These are phyloP conservation scores for Rhizoclosmatium globosum DNA, from an alignment of 192 early-diverging fungal genomes.

Conservation along the genomic window DNA sequence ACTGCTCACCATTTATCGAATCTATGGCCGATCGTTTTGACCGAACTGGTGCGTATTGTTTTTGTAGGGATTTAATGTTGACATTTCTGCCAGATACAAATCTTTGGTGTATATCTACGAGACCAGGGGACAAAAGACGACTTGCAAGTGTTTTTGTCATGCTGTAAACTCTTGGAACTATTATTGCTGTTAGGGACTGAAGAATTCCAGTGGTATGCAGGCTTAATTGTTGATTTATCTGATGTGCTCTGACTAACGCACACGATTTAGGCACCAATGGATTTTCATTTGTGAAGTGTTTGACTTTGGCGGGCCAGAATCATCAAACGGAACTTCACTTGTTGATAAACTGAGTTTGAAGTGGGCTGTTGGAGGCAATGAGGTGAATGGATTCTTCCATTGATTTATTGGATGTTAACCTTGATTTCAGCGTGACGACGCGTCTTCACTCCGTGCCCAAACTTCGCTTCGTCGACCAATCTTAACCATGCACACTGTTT, in stretches of 20 bases:
- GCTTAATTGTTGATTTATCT: neutral
- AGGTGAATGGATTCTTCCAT: neutral
- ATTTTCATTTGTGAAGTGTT: conserved; percentile 90
- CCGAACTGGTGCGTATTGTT: conserved; percentile 75
- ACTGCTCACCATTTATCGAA: conserved; percentile 84
- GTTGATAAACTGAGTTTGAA: conserved; percentile 71
- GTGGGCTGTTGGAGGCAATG: conserved; percentile 31
- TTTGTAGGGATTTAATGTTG: neutral
- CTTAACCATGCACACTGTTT: conserved; percentile 73
- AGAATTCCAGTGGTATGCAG: conserved; percentile 80
- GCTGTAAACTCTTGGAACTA: conserved; percentile 90
- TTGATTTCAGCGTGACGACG: too few relatives aligned
- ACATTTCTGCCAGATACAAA: conserved; percentile 60
- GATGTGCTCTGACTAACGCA: neutral
- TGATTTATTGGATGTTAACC: too few relatives aligned
- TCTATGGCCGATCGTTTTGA: conserved; percentile 91
- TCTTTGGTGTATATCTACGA: conserved; percentile 69
- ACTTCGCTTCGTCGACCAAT: conserved; percentile 72
- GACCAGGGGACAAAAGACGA: conserved; percentile 64
- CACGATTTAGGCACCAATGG: conserved; percentile 82
- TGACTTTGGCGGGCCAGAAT: conserved; percentile 49
- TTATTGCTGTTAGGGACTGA: conserved; percentile 82
- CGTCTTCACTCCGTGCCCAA: neutral
- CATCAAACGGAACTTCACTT: conserved; percentile 45
- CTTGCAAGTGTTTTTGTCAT: conserved; percentile 76